Conservation (phyloP, 169 alveolate genomes). For the Plasmodium gallinaceum region DNA sequence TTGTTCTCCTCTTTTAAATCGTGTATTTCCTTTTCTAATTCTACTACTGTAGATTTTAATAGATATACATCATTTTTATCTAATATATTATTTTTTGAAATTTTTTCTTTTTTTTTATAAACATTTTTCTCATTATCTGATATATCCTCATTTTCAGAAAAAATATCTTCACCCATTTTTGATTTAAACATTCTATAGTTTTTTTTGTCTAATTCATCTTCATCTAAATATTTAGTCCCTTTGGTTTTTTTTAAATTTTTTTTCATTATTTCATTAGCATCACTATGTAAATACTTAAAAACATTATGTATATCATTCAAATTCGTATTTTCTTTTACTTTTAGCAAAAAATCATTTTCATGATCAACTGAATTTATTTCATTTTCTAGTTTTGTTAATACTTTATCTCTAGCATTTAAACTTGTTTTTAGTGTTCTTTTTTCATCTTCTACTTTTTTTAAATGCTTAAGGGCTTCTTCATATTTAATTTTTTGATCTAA, state of each 20-base stretch:
- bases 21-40: conserved; percentile 64
- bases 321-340: conserved; percentile 33
- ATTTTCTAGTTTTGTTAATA: conserved; percentile 61
- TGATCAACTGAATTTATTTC: conserved; percentile 64
- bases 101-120: not conserved
- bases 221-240: not conserved
- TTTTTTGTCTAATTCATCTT: conserved; percentile 8
- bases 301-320: conserved; percentile 49
- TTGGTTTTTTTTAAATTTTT: conserved; percentile 12
- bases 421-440: conserved; percentile 62
- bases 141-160: not conserved
- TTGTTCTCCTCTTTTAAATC: conserved; percentile 75
- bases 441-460: conserved; percentile 64
- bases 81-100: not conserved
- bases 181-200: conserved; percentile 27
- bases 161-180: not conserved
- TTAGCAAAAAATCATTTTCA: conserved; percentile 62
- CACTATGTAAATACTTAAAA: conserved; percentile 42
- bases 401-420: conserved; percentile 68
- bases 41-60: conserved; percentile 53
- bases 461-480: conserved; percentile 74
- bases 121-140: not conserved
- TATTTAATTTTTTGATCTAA: conserved; percentile 73
- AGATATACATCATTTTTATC: conserved; percentile 38
- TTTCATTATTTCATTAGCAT: conserved; percentile 6